Evolutionary conservation across 805 yeast species (phyloP).

Genomic region (Candida loeiensis): DNA sequence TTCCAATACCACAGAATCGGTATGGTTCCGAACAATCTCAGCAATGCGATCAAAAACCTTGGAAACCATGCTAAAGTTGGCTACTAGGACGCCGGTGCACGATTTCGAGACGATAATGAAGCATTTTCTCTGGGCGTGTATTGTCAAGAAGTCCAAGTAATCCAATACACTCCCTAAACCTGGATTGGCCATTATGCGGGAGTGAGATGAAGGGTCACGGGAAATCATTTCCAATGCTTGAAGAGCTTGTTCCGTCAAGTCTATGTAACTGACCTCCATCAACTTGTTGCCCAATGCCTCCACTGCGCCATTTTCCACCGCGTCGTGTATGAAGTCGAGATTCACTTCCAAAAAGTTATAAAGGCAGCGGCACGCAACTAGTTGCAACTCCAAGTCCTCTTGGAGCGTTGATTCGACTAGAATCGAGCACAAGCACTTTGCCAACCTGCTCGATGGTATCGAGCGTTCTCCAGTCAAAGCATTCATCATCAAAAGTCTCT

Average conservation of each 20-base stretch:
- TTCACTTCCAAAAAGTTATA: slow-evolving; percentile 77
- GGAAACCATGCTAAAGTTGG: slow-evolving; percentile 46
- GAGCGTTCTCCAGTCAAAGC: slow-evolving; percentile 57
- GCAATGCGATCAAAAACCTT: slow-evolving; percentile 60
- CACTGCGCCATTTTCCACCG: slow-evolving; percentile 63
- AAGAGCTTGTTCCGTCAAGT: slow-evolving; percentile 86
- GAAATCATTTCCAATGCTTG: slow-evolving; percentile 71
- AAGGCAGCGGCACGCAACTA: slow-evolving; percentile 79
- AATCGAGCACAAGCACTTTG: slow-evolving; percentile 53
- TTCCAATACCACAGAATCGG: slow-evolving; percentile 60
- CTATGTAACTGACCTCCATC: slow-evolving; percentile 76
- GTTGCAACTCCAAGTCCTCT: slow-evolving; percentile 73
- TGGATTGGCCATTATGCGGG: slow-evolving; percentile 52
- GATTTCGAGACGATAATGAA: slow-evolving; percentile 69
- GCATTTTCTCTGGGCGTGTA: slow-evolving; percentile 84
- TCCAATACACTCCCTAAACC: slow-evolving; percentile 64
- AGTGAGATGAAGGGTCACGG: slow-evolving; percentile 46
- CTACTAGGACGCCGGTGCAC: slow-evolving; percentile 44
- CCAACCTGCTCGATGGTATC: slow-evolving; percentile 57
- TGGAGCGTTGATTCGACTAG: slow-evolving; percentile 54
- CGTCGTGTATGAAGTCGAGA: slow-evolving; percentile 57
- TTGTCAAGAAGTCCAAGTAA: slow-evolving; percentile 82
- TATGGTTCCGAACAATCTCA: slow-evolving; percentile 49
- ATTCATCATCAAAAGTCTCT: slow-evolving; percentile 65
- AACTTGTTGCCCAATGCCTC: slow-evolving; percentile 64